Conservation (phyloP, 139 green algal species). For the Mychonastes homosphaera region DNA sequence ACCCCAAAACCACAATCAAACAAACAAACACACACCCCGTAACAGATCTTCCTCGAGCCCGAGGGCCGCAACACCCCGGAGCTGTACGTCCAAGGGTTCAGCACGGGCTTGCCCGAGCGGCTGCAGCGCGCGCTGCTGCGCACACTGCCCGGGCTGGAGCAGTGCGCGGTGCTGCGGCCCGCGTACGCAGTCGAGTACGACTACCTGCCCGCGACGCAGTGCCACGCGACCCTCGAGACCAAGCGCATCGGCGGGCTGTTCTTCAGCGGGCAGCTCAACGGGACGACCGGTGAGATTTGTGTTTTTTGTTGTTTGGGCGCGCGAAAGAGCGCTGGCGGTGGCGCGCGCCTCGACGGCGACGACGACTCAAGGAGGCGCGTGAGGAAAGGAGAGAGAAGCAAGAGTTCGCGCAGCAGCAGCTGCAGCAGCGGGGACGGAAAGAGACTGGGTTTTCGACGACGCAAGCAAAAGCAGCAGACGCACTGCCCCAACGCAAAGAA, state of each 20-base stretch:
- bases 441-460: too few relatives aligned
- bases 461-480: too few relatives aligned
- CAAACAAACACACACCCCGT: conserved; percentile 3
- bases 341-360: too few relatives aligned
- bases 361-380: too few relatives aligned
- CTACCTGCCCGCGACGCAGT: conserved; percentile 93
- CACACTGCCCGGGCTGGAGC: conserved; percentile 84
- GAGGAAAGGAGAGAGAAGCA: too few relatives aligned
- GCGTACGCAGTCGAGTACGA: conserved; percentile 99
- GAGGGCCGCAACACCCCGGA: conserved; percentile 86
- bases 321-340: too few relatives aligned
- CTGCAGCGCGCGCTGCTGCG: conserved; percentile 88
- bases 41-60: conserved; percentile 95
- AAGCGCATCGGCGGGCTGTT: conserved; percentile 84
- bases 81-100: conserved; percentile 51
- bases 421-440: too few relatives aligned
- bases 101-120: conserved; percentile 81
- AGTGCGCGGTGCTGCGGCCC: conserved; percentile 73
- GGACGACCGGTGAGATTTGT: conserved; percentile 65
- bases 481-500: too few relatives aligned
- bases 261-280: conserved; percentile 96
- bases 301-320: not conserved
- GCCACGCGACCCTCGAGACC: conserved; percentile 77
- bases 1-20: too few relatives aligned
- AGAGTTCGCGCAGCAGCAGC: too few relatives aligned